Percentiles rank a stretch among this genome's conserved stretches.
phyloP scores from a whole-genome alignment of 129 eudicot species.

The Tagetes erecta region DNA sequence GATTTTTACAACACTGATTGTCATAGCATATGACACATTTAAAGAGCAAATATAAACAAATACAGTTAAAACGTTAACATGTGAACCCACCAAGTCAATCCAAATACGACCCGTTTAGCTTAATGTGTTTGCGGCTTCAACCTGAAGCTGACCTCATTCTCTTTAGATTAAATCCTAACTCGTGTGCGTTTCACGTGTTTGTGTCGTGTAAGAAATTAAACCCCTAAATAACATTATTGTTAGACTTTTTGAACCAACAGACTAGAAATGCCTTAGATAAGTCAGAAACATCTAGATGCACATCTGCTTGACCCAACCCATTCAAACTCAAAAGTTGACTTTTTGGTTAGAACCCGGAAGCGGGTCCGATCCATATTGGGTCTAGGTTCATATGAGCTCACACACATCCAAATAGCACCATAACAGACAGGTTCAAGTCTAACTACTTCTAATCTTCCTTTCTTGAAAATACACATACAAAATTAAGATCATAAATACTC shows the following conservation, averaged over 20 bases:
- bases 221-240: too few species aligned
- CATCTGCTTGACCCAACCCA: constrained; percentile 12
- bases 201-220: too few species aligned
- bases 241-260: background rate
- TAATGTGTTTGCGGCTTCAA: background rate
- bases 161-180: background rate
- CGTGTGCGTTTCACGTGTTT: background rate
- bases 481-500: constrained; percentile 4
- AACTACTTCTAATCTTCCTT: background rate
- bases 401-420: background rate
- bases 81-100: background rate
- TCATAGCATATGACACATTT: background rate
- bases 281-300: constrained; percentile 10
- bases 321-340: constrained; percentile 11
- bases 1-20: too few species aligned
- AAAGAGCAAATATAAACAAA: background rate
- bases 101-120: background rate
- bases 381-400: constrained; percentile 1
- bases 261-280: background rate
- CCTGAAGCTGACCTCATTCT: background rate
- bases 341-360: background rate
- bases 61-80: background rate
- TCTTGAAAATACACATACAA: background rate
- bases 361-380: constrained; percentile 8
- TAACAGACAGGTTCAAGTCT: background rate